Evolutionary conservation across 768 basidiomycete genomes (phyloP).

Genomic region (Leccinum imitatum): DNA sequence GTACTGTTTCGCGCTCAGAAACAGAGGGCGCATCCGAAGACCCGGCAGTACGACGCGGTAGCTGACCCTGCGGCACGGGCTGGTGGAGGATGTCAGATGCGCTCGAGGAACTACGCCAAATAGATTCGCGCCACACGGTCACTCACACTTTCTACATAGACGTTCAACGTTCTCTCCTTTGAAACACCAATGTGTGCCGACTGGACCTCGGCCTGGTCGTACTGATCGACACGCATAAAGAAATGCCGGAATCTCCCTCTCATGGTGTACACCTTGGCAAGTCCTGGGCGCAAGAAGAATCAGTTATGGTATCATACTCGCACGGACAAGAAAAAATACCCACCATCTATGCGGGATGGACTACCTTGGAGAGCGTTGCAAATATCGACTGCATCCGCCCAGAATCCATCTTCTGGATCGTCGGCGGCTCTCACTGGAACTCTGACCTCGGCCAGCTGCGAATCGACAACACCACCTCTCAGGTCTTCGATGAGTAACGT

Average conservation of each 20-base stretch:
- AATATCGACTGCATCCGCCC: constrained; percentile 70
- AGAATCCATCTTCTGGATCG: constrained; percentile 55
- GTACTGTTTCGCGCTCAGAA: constrained; percentile 21
- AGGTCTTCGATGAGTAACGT: constrained; percentile 68
- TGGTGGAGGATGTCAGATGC: constrained; percentile 15
- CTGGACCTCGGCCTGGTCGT: constrained; percentile 47
- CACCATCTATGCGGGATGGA: constrained; percentile 71
- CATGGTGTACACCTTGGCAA: constrained; percentile 63
- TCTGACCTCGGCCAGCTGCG: constrained; percentile 63
- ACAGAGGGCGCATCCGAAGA: constrained; percentile 16
- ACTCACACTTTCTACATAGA: constrained; percentile 61
- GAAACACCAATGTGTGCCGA: constrained; percentile 59
- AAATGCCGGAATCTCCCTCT: constrained; percentile 70
- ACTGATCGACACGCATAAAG: constrained; percentile 58
- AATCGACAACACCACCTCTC: constrained; percentile 52
- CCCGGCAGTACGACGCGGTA: constrained; percentile 24
- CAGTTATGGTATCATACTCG: background rate
- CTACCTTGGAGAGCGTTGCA: constrained; percentile 56
- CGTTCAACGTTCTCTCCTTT: constrained; percentile 51
- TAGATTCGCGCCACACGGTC: background rate
- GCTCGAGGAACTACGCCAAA: background rate
- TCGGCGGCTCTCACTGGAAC: constrained; percentile 53
- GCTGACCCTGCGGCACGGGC: constrained; percentile 27
- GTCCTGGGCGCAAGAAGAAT: constrained; percentile 40
- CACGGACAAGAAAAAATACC: background rate